A percentile compares a stretch with the other conserved stretches of the same genome.
Conservation (phyloP, 768 basidiomycete genomes). For the Leccinellum luteum region DNA sequence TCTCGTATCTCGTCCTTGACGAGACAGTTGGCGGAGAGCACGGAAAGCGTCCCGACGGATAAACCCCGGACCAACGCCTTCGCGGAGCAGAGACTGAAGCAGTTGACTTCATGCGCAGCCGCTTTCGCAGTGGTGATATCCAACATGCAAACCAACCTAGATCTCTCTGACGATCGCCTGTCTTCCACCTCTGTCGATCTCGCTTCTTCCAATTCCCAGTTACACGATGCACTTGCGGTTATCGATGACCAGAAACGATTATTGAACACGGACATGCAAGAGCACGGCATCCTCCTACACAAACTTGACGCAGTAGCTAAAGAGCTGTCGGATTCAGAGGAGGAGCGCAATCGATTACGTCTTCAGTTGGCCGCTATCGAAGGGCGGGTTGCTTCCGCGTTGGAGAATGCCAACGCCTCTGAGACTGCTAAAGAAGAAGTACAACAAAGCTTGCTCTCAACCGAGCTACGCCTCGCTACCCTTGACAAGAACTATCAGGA, state of each 20-base stretch:
- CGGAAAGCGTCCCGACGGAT: constrained; percentile 15
- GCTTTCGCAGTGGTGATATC: constrained; percentile 41
- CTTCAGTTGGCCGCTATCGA: constrained; percentile 37
- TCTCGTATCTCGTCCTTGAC: constrained; percentile 41
- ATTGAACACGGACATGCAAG: constrained; percentile 16
- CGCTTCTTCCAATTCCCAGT: constrained; percentile 16
- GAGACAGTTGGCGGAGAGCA: constrained; percentile 21
- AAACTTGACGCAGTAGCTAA: constrained; percentile 33
- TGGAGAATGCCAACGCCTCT: constrained; percentile 31
- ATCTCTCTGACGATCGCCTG: constrained; percentile 17
- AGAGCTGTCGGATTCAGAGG: constrained; percentile 35
- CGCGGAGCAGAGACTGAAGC: constrained; percentile 21
- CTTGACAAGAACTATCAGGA: constrained; percentile 48
- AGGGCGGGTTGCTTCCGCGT: constrained; percentile 30
- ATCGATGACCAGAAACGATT: constrained; percentile 20
- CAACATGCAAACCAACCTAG: constrained; percentile 33
- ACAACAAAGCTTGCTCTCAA: constrained; percentile 26
- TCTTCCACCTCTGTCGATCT: constrained; percentile 11
- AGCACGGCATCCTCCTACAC: constrained; percentile 25
- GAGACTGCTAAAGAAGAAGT: constrained; percentile 38
- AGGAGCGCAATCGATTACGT: constrained; percentile 18
- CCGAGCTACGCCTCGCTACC: constrained; percentile 43
- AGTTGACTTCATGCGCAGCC: constrained; percentile 32
- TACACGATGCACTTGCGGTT: constrained; percentile 14
- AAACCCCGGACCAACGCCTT: constrained; percentile 1